Conservation (phyloP, 257 asterid genomes). For the Fraxinus americana region DNA sequence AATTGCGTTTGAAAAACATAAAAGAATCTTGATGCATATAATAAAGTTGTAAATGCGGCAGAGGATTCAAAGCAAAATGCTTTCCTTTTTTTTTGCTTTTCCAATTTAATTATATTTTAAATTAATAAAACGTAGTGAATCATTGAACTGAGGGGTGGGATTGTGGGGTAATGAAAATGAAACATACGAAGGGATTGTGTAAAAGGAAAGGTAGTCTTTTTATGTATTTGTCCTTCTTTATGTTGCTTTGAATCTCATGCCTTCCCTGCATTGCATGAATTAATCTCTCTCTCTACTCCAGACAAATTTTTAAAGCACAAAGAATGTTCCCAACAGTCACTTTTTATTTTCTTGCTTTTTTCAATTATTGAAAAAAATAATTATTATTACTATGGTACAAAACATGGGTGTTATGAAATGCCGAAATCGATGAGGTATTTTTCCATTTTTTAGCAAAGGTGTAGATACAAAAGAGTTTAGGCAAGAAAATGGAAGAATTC, state of each 20-base stretch:
- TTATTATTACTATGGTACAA: background rate
- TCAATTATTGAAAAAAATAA: background rate
- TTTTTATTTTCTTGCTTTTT: conserved; percentile 3
- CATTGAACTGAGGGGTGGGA: conserved; percentile 20
- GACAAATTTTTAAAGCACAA: conserved; percentile 38
- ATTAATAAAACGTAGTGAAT: background rate
- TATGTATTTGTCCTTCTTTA: conserved; percentile 25
- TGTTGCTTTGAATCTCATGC: conserved; percentile 57
- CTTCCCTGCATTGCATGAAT: conserved; percentile 25
- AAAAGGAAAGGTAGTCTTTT: conserved; percentile 45
- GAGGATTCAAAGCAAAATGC: conserved; percentile 30
- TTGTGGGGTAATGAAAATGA: conserved; percentile 24
- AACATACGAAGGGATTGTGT: conserved; percentile 39
- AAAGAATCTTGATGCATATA: conserved; percentile 13
- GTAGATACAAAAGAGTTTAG: background rate
- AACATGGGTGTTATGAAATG: conserved; percentile 23
- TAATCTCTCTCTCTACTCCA: background rate
- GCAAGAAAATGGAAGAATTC: background rate
- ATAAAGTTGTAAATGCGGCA: conserved; percentile 2
- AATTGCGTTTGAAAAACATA: conserved; percentile 1
- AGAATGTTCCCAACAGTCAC: conserved; percentile 56
- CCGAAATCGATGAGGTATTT: conserved; percentile 22
- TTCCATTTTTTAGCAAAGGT: conserved; percentile 2
- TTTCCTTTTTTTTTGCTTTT: background rate
- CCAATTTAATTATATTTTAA: background rate